Evolutionary conservation across 768 basidiomycete species (phyloP), one percentile per base, ranked within the genome.

Genomic region (Asterophora parasitica): DNA sequence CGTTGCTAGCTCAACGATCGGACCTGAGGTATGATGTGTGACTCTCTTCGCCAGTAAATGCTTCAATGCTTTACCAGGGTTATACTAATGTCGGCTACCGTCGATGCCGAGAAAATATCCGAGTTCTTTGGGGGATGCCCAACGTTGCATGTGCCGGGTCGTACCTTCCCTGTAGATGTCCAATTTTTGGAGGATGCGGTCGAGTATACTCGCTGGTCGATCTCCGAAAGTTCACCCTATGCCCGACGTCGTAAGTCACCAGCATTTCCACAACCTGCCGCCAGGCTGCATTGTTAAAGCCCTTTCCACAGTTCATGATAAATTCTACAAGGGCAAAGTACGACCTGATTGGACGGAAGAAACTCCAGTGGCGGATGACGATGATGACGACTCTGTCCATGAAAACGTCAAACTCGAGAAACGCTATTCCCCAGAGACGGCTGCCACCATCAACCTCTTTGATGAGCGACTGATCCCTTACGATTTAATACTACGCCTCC

Each of bases 41-140:
- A 10, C 23, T 9, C 23, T 19, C 26, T 40, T 19, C 2, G 20
- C 23, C 26, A 27, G 6, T 8, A 20, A 12, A 15, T 27, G 33
- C 47, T 41, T 53, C 51, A 31, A 38, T 26, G 8, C 39, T 13
- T 49, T 42, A 12, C 23, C 48, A 93, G 91, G 66, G 81, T 99
- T 33, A 80, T 97, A 12, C 75, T 98, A 39, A 99, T 99, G 95
- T 95, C 92, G 27, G 95, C 96, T 1, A 99, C 96, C 0, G 74
- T 96, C 19, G 92, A 99, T 55, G 83, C 91, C 1, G 84, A 89
- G 46, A 93, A 93, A 70, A 81, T 98, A 33, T 88, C 93, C 9
- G 69, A 65, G 11, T 97, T 85, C 64, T 96, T 98, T 61, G 89
- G 85, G n/a, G 80, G 81, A 38, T 86, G 86, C 55, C 91, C 92